These are phyloP conservation scores for Suillus variegatus DNA, from an alignment of 768 basidiomycete species.

Conservation along the genomic window DNA sequence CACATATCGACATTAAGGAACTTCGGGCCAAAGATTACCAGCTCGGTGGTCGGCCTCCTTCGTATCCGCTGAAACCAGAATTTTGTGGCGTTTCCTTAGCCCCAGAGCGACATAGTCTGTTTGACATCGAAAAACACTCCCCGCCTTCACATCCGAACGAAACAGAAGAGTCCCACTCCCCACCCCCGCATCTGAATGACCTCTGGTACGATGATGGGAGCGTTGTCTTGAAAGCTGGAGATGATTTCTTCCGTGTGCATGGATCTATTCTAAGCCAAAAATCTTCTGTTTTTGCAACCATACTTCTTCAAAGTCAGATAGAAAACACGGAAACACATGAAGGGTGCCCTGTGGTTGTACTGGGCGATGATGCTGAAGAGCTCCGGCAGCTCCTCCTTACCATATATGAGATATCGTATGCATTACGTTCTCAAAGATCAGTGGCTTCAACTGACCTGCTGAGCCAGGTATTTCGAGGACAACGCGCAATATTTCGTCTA, in stretches of 20 bases:
- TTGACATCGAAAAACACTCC: neutral
- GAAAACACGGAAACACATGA: neutral
- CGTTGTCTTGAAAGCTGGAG: neutral
- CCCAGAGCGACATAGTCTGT: neutral
- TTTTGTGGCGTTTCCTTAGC: neutral
- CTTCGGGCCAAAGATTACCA: neutral
- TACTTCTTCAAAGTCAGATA: neutral
- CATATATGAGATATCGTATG: neutral
- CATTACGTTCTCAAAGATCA: neutral
- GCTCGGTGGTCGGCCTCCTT: neutral
- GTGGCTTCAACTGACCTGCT: neutral
- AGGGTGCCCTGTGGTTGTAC: neutral
- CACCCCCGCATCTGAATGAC: neutral
- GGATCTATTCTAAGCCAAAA: neutral
- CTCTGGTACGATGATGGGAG: constrained; percentile 1
- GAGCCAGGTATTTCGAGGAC: neutral
- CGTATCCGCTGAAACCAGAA: neutral
- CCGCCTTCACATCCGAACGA: neutral
- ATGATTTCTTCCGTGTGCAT: neutral
- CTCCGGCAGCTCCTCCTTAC: neutral
- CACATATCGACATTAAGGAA: neutral
- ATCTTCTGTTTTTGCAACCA: neutral
- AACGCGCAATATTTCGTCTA: neutral
- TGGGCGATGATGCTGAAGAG: neutral
- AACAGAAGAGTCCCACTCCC: neutral